phyloP scores from a whole-genome alignment of 768 basidiomycete genomes.

The Boletellus sp. region DNA sequence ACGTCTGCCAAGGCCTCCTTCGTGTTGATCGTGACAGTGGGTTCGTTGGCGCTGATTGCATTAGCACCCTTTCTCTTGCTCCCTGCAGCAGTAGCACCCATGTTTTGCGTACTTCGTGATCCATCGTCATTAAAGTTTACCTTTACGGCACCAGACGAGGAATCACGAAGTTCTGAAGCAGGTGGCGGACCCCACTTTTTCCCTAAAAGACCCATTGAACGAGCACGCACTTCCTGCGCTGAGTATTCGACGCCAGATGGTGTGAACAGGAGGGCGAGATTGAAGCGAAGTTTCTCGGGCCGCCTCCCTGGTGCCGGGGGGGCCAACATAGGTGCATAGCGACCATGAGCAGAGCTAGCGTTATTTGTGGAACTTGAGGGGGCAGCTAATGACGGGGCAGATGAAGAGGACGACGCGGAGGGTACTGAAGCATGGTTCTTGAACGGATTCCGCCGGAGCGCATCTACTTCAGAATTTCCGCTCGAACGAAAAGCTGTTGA shows the following conservation, averaged over 20 bases:
- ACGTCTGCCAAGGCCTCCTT: constrained; percentile 93
- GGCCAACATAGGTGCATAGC: constrained; percentile 72
- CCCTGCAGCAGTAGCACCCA: constrained; percentile 29
- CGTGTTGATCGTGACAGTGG: constrained; percentile 94
- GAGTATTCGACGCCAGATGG: constrained; percentile 78
- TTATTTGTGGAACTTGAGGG: constrained; percentile 41
- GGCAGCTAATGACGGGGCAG: constrained; percentile 13
- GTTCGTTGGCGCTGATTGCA: constrained; percentile 51
- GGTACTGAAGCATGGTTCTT: constrained; percentile 33
- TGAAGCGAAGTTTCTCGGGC: constrained; percentile 67
- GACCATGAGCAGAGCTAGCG: constrained; percentile 29
- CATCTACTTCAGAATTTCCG: constrained; percentile 26
- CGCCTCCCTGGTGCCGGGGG: constrained; percentile 66
- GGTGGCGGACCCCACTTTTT: constrained; percentile 81
- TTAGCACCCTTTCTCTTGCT: constrained; percentile 43
- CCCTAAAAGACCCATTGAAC: constrained; percentile 75
- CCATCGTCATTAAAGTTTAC: constrained; percentile 64
- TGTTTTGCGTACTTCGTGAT: constrained; percentile 40
- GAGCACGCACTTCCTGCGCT: constrained; percentile 77
- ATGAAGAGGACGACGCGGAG: constrained; percentile 30
- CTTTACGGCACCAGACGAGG: constrained; percentile 35
- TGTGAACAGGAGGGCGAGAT: constrained; percentile 69
- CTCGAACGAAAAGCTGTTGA: constrained; percentile 23
- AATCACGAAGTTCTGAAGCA: constrained; percentile 34
- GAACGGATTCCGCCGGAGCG: constrained; percentile 35